Evolutionary conservation across 2,329 filamentous ascomycete species (phyloP), one percentile per base, ranked within the genome.

Genomic region (Tolypocladium endophyticum): DNA sequence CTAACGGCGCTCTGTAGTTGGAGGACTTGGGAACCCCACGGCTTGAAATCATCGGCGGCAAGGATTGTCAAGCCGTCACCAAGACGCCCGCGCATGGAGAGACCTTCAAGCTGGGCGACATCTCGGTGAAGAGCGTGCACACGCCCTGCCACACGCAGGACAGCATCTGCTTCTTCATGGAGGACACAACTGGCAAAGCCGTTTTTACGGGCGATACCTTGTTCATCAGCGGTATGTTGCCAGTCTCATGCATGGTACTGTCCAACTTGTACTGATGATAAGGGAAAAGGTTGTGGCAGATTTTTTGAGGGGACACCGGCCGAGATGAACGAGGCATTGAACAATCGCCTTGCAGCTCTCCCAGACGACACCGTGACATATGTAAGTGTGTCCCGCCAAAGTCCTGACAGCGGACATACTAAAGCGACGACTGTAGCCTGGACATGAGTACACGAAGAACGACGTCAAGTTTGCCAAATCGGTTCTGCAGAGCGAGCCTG

Each of bases 131-230:
- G 71, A 89, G 90, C 30, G 79, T 97, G n/a, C 89, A 97, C 75
- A 99, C 94, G 16, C 94, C 94, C 1, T 99, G 94, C 74, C 94
- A 99, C 73, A 99, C 94, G 1, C 92, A 97, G 77, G 94, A 99
- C 77, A 97, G 92, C 73, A 96, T 99, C 71, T 99, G 94, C 80
- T 99, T 87, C 78, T 90, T 87, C 66, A 86, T 94, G 79, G 85
- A 96, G 74, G 93, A 99, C 69, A 87, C 85, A 25, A 78, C 84
- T 55, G 77, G 82, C 60, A 87, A 84, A 67, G 92, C 83, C 9
- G 91, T 99, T 3, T 99, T 99, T 70, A 97, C 94, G 0, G 94
- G 94, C 12, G 94, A 99, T 72, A 99, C 94, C 0, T 78, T 99
- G 43, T 99, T 99, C 76, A 93, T 96, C 70, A 92, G 89, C 61